Conservation (phyloP, 768 basidiomycete species). For the Hericium alpestre region DNA sequence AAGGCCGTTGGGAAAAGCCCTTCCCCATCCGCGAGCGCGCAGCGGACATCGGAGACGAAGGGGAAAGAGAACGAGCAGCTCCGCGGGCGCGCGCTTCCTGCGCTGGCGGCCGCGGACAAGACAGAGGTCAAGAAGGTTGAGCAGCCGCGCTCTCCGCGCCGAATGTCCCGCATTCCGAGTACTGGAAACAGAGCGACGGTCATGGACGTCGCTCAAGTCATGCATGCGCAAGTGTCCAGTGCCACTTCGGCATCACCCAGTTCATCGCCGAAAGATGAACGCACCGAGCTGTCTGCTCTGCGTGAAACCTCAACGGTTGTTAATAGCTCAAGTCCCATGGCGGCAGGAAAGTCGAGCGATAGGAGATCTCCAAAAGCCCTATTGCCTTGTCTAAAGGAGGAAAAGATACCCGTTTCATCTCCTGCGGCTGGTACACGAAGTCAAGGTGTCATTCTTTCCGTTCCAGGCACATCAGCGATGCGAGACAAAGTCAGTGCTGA, state of each 20-base stretch:
- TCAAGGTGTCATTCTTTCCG: too few relatives aligned
- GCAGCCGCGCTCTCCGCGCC: conserved; percentile 22
- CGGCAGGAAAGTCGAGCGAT: conserved; percentile 57
- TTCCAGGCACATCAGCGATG: too few relatives aligned
- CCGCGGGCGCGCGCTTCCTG: conserved; percentile 34
- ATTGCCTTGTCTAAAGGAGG: conserved; percentile 61
- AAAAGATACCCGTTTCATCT: conserved; percentile 44
- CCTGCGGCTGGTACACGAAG: conserved; percentile 23
- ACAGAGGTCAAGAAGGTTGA: not conserved
- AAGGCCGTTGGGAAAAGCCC: conserved; percentile 14
- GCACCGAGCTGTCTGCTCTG: not conserved
- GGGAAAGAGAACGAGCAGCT: conserved; percentile 20
- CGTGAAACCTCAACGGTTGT: conserved; percentile 15
- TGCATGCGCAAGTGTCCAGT: conserved; percentile 27
- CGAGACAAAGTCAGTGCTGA: too few relatives aligned
- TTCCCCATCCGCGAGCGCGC: not conserved
- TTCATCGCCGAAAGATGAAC: conserved; percentile 2
- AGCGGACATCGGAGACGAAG: conserved; percentile 3
- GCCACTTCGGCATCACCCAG: not conserved
- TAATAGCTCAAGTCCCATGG: conserved; percentile 19
- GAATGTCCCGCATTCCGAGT: conserved; percentile 51
- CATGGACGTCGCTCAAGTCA: conserved; percentile 68
- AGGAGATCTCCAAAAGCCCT: conserved; percentile 55
- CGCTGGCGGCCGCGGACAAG: conserved; percentile 18
- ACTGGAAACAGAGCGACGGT: conserved; percentile 60